phyloP scores from a whole-genome alignment of 2,329 filamentous ascomycete species.

The Xylariaceae sp. region DNA sequence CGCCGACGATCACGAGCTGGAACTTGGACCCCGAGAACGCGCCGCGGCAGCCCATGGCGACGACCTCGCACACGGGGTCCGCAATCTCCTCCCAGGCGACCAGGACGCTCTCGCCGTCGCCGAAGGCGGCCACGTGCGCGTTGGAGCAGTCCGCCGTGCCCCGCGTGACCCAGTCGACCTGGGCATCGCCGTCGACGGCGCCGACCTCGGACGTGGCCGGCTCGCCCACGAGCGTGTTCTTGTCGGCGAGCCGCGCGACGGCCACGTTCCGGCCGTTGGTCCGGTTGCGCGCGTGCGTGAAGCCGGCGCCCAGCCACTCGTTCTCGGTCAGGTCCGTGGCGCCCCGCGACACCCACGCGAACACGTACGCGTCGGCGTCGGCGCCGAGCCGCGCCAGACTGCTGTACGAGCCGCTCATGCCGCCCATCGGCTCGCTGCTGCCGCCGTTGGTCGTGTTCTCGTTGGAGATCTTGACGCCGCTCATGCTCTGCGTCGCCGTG shows the following conservation, averaged over 20 bases:
- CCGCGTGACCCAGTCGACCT: slow-evolving; percentile 62
- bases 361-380: slow-evolving; percentile 57
- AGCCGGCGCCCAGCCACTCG: slow-evolving; percentile 60
- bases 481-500: slow-evolving; percentile 61
- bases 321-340: slow-evolving; percentile 57
- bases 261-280: slow-evolving; percentile 63
- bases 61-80: slow-evolving; percentile 55
- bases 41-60: slow-evolving; percentile 64
- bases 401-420: slow-evolving; percentile 66
- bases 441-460: slow-evolving; percentile 64
- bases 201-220: slow-evolving; percentile 59
- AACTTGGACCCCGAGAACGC: slow-evolving; percentile 61
- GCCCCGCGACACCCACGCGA: slow-evolving; percentile 65
- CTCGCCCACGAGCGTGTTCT: slow-evolving; percentile 56
- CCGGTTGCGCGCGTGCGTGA: slow-evolving; percentile 54
- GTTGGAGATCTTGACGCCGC: slow-evolving; percentile 62
- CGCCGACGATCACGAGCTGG: slow-evolving; percentile 57
- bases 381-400: slow-evolving; percentile 54
- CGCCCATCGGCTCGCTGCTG: slow-evolving; percentile 61
- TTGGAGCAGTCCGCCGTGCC: slow-evolving; percentile 53
- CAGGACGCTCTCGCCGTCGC: slow-evolving; percentile 46
- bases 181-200: slow-evolving; percentile 55
- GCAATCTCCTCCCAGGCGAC: slow-evolving; percentile 65
- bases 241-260: slow-evolving; percentile 58
- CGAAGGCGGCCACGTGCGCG: slow-evolving; percentile 54